These are phyloP conservation scores for Cupressus sempervirens DNA, from an alignment of 75 land plant species.

Conservation along the genomic window DNA sequence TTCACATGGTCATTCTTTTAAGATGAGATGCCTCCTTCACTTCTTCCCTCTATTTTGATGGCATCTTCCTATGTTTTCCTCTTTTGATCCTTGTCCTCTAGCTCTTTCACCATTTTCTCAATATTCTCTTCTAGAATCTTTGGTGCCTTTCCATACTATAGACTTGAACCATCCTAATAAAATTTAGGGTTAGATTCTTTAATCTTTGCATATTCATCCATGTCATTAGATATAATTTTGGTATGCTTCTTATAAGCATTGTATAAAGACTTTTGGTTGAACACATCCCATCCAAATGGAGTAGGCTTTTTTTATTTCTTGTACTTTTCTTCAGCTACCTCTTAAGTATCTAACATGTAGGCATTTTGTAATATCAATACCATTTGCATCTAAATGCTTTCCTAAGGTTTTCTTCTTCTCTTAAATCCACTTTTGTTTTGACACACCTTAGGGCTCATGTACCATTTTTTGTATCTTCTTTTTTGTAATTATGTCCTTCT, in stretches of 20 bases:
- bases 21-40: too few relatives aligned
- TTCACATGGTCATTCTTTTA: too few relatives aligned
- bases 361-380: slow-evolving; percentile 80
- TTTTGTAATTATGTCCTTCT: slow-evolving; percentile 76
- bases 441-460: slow-evolving; percentile 76
- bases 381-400: slow-evolving; percentile 84
- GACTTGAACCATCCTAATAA: slow-evolving; percentile 85
- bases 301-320: slow-evolving; percentile 97
- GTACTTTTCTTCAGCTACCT: slow-evolving; percentile 80
- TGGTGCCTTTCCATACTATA: slow-evolving; percentile 95
- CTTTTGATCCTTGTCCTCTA: slow-evolving; percentile 65
- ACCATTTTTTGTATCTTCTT: slow-evolving; percentile 82
- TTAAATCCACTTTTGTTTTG: slow-evolving; percentile 95
- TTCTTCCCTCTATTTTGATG: too few relatives aligned
- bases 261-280: slow-evolving; percentile 89
- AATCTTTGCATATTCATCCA: slow-evolving; percentile 72
- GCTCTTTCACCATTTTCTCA: slow-evolving; percentile 90
- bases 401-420: slow-evolving; percentile 90
- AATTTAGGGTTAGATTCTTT: slow-evolving; percentile 93
- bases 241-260: slow-evolving; percentile 95
- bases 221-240: slow-evolving; percentile 58
- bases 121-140: slow-evolving; percentile 74
- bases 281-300: slow-evolving; percentile 99
- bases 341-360: slow-evolving; percentile 98
- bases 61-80: too few relatives aligned